Base-by-base conservation (phyloP, 305 asterid genomes). In the Solanum hybrid region DNA sequence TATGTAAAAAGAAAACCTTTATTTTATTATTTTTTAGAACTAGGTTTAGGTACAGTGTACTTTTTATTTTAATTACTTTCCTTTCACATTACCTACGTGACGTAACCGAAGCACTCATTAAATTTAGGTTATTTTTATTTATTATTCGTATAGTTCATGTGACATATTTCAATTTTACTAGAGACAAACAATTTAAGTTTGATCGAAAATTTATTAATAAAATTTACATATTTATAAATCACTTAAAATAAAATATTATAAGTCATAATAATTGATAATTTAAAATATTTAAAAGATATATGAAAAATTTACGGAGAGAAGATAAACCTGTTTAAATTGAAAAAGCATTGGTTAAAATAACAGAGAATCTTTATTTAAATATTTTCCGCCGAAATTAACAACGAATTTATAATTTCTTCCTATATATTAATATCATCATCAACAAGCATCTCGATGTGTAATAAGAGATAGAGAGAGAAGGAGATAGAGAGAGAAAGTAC, bases 401-500 rank as follows among this genome's bases (percentile, higher is more conserved):
- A 5, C 75, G 39, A 57, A 29, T 85, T 84, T 85, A 20, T 11
- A 31, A 31, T 31, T 84, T 31, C 45, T 29, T 17, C 26, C 88
- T 84, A 27, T 83, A 39, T 84, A 88, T 75, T 72, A 12, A 57
- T 73, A 38, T 72, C 81, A 76, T 88, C 90, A 37, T 39, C 86
- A n/a, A 3, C 26, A 88, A 65, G 73, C 73, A 61, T 61, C 72
- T 61, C 27, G 10, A 20, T 13, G 45, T 27, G 45, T 13, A 13
- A 75, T 61, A 72, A 72, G 79, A 37, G 80, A n/a, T 24, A 83
- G 87, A 37, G 27, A 26, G 39, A n/a, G 70, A 79, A 77, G 33
- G 78, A 36, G 80, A n/a, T 24, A 83, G 87, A 37, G 27, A 26
- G 39, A n/a, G 70, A 79, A 77, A 79, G 92, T 80, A 77, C 90